Evolutionary conservation across 2,329 filamentous ascomycete species (phyloP).

Genomic region (Alternaria arborescens): DNA sequence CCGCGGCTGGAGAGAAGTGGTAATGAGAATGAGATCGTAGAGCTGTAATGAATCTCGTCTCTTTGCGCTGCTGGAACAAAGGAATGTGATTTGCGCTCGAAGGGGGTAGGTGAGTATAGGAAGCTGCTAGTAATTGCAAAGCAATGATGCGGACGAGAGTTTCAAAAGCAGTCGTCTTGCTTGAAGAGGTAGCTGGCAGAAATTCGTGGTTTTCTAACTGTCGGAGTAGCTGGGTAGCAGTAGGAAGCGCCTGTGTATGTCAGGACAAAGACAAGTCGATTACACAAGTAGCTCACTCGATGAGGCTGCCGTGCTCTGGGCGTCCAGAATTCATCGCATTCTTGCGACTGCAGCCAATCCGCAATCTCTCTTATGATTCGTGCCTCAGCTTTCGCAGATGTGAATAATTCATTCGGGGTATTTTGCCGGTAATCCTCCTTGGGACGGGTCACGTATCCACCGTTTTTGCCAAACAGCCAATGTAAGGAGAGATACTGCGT

Average conservation of each 20-base stretch:
- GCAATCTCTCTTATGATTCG: conserved; percentile 27
- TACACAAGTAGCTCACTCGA: conserved; percentile 8
- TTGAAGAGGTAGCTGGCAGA: not conserved
- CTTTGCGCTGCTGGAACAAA: conserved; percentile 18
- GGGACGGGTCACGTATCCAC: conserved; percentile 6
- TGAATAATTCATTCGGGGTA: not conserved
- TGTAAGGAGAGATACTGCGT: conserved; percentile 13
- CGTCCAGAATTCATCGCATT: conserved; percentile 26
- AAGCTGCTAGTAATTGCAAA: conserved; percentile 36
- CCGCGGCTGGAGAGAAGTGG: conserved; percentile 35
- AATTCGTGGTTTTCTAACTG: conserved; percentile 5
- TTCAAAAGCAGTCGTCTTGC: conserved; percentile 17
- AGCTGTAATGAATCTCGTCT: conserved; percentile 19
- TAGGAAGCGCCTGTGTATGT: conserved; percentile 12
- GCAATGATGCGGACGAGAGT: conserved; percentile 29
- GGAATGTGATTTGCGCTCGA: conserved; percentile 22
- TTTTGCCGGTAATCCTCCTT: conserved; percentile 4
- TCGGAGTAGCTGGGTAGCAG: conserved; percentile 9
- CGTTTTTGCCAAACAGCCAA: conserved; percentile 14
- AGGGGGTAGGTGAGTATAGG: conserved; percentile 28
- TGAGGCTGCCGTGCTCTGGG: conserved; percentile 8
- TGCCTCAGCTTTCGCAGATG: conserved; percentile 17
- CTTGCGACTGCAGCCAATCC: conserved; percentile 27
- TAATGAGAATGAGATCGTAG: conserved; percentile 29
- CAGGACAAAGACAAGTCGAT: conserved; percentile 1